Evolutionary conservation across 352 stramenopile genomes (phyloP), one percentile per base, ranked within the genome.

Genomic region (Globisporangium camurandrum): DNA sequence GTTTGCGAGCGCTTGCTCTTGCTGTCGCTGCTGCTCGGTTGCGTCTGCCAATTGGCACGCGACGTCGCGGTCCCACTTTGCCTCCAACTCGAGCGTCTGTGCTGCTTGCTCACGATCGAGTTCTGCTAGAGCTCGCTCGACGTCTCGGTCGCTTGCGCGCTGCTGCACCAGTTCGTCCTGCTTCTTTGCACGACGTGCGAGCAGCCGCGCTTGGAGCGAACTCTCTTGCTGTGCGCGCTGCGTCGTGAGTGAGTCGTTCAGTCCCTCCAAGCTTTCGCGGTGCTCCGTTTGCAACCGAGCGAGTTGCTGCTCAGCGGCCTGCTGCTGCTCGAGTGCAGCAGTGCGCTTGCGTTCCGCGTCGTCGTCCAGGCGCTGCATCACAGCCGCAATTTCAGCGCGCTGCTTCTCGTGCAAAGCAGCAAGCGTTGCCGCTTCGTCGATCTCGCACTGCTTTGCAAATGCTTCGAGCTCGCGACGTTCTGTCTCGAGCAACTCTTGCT

Each of bases 211-310:
- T 12, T 64, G 59, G 10, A 88, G 50, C 17, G 63, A 61, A 1
- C 60, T 52, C 37, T 81, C 70, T 12, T 80, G 71, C 30, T 60
- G 66, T 24, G 49, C 39, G 44, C 66, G 64, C 39, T 82, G 54
- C 34, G 64, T 60, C 42, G 62, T 24, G 24, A 81, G 39, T 1
- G 59, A 57, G 24, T 62, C 47, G 17, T 67, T 51, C 3, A 83
- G 59, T 0, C 53, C 46, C 1, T 54, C 55, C 5, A 68, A 59
- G 26, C 75, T 70, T 2, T 62, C 56, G 10, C 57, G 39, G 37
- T 86, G 72, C 46, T 88, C 77, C 11, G 70, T 51, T 26, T 71
- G 58, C 16, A 88, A 46, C 7, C 71, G 56, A 24, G 69, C 50
- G 0, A 81, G 62, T 31, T 84, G 70, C 1, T 49, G 52, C 45